phyloP scores from a whole-genome alignment of 1,139 yeast species.

The Lodderomyces metapsilosis region DNA sequence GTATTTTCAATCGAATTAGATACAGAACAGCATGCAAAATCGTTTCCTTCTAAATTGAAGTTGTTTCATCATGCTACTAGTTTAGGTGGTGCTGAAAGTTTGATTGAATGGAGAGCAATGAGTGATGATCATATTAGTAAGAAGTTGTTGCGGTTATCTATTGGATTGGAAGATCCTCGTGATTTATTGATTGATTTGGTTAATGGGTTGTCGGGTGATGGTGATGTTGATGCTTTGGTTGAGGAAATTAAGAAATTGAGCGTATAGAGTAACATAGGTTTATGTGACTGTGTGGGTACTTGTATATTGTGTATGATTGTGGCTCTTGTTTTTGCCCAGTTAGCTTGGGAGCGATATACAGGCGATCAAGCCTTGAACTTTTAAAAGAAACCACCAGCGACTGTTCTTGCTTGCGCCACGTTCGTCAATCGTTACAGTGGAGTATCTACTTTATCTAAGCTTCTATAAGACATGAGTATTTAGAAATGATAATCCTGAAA shows the following conservation, averaged over 20 bases:
- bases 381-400: too few species aligned
- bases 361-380: too few species aligned
- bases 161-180: slow-evolving; percentile 73
- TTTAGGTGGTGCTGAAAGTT: slow-evolving; percentile 89
- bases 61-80: slow-evolving; percentile 89
- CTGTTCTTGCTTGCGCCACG: too few species aligned
- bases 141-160: slow-evolving; percentile 65
- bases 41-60: slow-evolving; percentile 64
- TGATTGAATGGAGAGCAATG: slow-evolving; percentile 87
- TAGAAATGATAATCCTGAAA: too few species aligned
- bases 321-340: too few species aligned
- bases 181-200: slow-evolving; percentile 69
- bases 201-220: slow-evolving; percentile 16
- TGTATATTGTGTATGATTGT: too few species aligned
- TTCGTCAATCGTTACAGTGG: too few species aligned
- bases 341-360: too few species aligned
- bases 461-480: too few species aligned
- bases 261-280: background rate
- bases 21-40: slow-evolving; percentile 54
- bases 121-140: slow-evolving; percentile 59
- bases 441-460: too few species aligned
- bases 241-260: slow-evolving; percentile 10
- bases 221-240: slow-evolving; percentile 10
- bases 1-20: slow-evolving; percentile 66
- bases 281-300: too few species aligned